Conservation (phyloP, 371 early-diverging fungal genomes). For the Ecytonucleospora hepatopenaei region DNA sequence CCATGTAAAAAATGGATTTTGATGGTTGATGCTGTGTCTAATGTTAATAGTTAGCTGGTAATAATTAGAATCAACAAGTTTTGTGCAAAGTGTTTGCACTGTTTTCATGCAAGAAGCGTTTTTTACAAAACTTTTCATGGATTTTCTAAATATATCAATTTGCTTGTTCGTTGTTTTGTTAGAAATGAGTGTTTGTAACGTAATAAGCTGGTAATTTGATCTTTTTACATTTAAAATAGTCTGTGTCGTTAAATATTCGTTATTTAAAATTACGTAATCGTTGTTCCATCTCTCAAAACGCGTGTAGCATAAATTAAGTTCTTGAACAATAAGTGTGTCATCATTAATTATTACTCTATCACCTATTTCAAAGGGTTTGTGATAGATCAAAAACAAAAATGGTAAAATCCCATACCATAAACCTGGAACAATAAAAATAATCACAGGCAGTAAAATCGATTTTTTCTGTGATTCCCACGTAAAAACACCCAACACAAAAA, state of each 20-base stretch:
- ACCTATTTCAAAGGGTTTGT: slow-evolving; percentile 57
- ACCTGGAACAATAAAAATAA: slow-evolving; percentile 41
- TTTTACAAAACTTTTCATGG: slow-evolving; percentile 35
- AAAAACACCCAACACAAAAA: slow-evolving; percentile 28
- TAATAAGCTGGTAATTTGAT: slow-evolving; percentile 46
- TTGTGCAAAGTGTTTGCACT: slow-evolving; percentile 8
- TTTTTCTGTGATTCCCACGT: slow-evolving; percentile 25
- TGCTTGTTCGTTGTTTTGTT: slow-evolving; percentile 10
- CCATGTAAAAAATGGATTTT: slow-evolving; percentile 56
- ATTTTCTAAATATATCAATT: slow-evolving; percentile 14
- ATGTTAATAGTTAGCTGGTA: slow-evolving; percentile 37
- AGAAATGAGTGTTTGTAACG: slow-evolving; percentile 31
- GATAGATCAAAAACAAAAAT: slow-evolving; percentile 54
- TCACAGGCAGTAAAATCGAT: slow-evolving; percentile 27
- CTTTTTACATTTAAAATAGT: slow-evolving; percentile 50
- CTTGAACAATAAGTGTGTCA: slow-evolving; percentile 53
- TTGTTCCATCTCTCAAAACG: slow-evolving; percentile 54
- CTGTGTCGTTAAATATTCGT: slow-evolving; percentile 40
- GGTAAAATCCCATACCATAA: slow-evolving; percentile 38
- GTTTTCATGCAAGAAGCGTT: slow-evolving; percentile 30
- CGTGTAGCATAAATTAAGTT: slow-evolving; percentile 52
- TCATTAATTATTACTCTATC: slow-evolving; percentile 54
- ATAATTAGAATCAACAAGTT: slow-evolving; percentile 32
- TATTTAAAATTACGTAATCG: slow-evolving; percentile 44
- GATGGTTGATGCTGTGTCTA: slow-evolving; percentile 54